Evolutionary conservation across 257 asterid genomes (phyloP), one percentile per base, ranked within the genome.

Genomic region (Lithospermum erythrorhizon): DNA sequence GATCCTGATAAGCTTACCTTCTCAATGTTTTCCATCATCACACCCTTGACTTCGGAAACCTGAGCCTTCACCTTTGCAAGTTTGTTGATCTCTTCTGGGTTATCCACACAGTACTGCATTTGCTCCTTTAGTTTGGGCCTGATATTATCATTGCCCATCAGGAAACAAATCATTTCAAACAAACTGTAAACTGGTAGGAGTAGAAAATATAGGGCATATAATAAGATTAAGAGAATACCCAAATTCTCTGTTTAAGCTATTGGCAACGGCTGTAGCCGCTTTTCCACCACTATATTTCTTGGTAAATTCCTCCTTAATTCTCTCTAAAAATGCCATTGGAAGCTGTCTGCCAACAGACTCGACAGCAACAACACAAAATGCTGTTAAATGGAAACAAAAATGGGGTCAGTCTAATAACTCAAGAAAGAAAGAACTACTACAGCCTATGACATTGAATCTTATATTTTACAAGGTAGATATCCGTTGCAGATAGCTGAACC

Each of bases 31-130:
- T 86, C 95, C 93, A 86, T 86, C 95, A 86, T 83, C 59, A 86
- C 95, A 67, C 95, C 95, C 70, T 86, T 86, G 54, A 86, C 95
- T 76, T 86, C 95, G 6, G 91, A 81, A 69, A 86, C 95, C 80
- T 86, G 95, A 45, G 89, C 91, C 77, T 81, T 74, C 66, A 86
- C 95, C 69, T 86, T 86, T 16, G 89, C 74, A 67, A 86, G 70
- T 65, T 86, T 86, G 85, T 82, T 86, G 60, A 86, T 78, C 79
- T 86, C 95, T 65, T 86, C 95, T 20, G 95, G 95, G 72, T 86
- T 83, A 64, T 81, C 89, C 45, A 68, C 63, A 65, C 89, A 86
- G 69, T 79, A 86, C 61, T 68, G 72, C 95, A 86, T 86, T 30
- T 83, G 95, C 53, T 81, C 91, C 81, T 79, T 86, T 75, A 86